Percentiles rank a stretch among this genome's conserved stretches.
Conservation (phyloP, 805 yeast genomes). For the Myxozyma neglecta region DNA sequence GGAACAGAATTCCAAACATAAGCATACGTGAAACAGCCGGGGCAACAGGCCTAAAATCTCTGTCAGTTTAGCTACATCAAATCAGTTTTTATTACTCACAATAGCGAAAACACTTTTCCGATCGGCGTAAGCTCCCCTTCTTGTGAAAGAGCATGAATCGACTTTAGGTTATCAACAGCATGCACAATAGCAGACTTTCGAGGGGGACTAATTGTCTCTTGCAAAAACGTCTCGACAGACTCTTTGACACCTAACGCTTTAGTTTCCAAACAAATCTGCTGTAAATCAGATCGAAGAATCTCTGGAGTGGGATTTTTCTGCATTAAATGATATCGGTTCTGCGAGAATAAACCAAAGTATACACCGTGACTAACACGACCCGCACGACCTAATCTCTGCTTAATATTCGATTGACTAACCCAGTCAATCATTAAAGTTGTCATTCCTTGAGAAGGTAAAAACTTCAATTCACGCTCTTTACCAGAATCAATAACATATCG, state of each 20-base stretch:
- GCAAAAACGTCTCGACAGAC: slow-evolving; percentile 12
- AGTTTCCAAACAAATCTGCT: slow-evolving; percentile 24
- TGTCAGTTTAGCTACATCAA: not conserved
- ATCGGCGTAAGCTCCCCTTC: slow-evolving; percentile 24
- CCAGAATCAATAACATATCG: slow-evolving; percentile 79
- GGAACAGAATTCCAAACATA: slow-evolving; percentile 24
- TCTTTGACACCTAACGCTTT: slow-evolving; percentile 24
- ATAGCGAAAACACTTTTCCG: slow-evolving; percentile 21
- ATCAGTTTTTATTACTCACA: slow-evolving; percentile 2
- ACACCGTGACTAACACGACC: slow-evolving; percentile 79
- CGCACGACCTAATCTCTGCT: slow-evolving; percentile 81
- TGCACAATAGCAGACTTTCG: slow-evolving; percentile 8
- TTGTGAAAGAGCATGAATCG: slow-evolving; percentile 27
- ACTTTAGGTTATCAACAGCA: slow-evolving; percentile 19
- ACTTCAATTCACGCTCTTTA: slow-evolving; percentile 71
- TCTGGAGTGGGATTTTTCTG: slow-evolving; percentile 20
- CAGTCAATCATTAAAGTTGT: slow-evolving; percentile 74
- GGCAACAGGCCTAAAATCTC: slow-evolving; percentile 12
- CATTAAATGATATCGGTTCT: slow-evolving; percentile 3
- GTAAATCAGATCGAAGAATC: slow-evolving; percentile 30
- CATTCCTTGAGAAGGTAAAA: slow-evolving; percentile 69
- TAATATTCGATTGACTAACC: slow-evolving; percentile 74
- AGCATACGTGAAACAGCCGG: slow-evolving; percentile 28
- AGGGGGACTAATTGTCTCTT: slow-evolving; percentile 29
- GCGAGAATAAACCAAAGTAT: slow-evolving; percentile 64